Evolutionary conservation across 306 rosid genomes (phyloP), one percentile per base, ranked within the genome.

Genomic region (Cucurbita ficifolia): DNA sequence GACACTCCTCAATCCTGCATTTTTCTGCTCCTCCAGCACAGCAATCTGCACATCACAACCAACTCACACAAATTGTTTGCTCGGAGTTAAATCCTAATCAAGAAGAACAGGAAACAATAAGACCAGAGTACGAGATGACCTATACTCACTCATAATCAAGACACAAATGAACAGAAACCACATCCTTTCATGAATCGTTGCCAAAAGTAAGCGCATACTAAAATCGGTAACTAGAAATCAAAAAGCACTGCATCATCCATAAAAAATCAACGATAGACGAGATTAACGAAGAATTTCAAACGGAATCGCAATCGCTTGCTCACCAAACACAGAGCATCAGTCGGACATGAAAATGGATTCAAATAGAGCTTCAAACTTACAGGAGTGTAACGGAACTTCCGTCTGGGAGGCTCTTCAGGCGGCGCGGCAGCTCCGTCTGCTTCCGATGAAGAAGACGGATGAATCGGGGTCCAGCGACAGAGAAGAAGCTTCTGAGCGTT

Each of bases 331-430:
- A 61, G 10, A 54, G 33, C 49, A 75, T 10, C 4, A 0, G 4
- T 43, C 10, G 8, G 49, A 58, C 16, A 40, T 29, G 56, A 58
- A 10, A 5, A 14, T 16, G 42, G 18, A 21, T 38, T 73, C 40
- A n/a, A 19, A 6, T 13, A 68, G 55, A 6, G 18, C 4, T 51
- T 51, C 8, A 0, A 17, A 79, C 88, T 72, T 81, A 95, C 99
- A 58, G 99, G 97, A 49, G 96, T 89, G 79, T 95, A 95, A 74
- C 96, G 97, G 82, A 91, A 91, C 89, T 87, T 95, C 77, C 96
- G 86, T 79, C 85, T 76, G 10, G 99, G 99, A 19, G 96, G 97
- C 60, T 91, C 96, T 2, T 89, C 96, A 16, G 86, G 72, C 19
- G 42, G 45, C 24, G 55, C 80, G 36, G 83, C n/a, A 77, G 11